Percentiles rank a stretch among this genome's conserved stretches.
phyloP scores from a whole-genome alignment of 805 yeast genomes.

The Teunomyces barrocoloradensis region DNA sequence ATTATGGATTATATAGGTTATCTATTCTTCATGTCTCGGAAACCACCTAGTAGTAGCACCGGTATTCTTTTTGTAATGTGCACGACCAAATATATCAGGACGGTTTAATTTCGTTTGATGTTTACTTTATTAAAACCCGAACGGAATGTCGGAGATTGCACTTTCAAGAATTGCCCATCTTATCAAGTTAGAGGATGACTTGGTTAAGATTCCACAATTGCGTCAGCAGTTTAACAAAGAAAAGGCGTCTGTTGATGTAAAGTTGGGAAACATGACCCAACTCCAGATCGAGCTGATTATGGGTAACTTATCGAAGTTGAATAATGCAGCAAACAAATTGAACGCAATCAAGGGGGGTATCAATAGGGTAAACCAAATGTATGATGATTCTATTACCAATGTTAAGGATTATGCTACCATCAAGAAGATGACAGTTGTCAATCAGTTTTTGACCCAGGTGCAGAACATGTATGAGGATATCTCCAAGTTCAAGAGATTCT shows the following conservation, averaged over 20 bases:
- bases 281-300: constrained; percentile 58
- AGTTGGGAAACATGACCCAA: constrained; percentile 67
- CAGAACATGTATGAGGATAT: constrained; percentile 64
- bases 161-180: constrained; percentile 38
- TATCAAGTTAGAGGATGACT: constrained; percentile 48
- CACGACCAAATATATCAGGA: background rate
- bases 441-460: constrained; percentile 71
- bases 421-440: constrained; percentile 60
- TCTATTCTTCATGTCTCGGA: background rate
- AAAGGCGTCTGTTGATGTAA: constrained; percentile 71
- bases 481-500: constrained; percentile 49
- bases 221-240: constrained; percentile 63
- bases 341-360: constrained; percentile 39
- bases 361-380: constrained; percentile 46
- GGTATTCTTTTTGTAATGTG: background rate
- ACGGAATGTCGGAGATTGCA: constrained; percentile 40
- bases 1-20: background rate
- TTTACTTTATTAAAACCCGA: background rate
- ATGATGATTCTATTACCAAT: constrained; percentile 55
- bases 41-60: background rate
- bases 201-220: constrained; percentile 51
- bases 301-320: constrained; percentile 50
- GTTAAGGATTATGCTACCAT: constrained; percentile 69
- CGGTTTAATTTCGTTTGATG: background rate
- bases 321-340: constrained; percentile 37